Base-by-base conservation (phyloP, 306 rosid genomes). In the Lathyrus oleraceus region DNA sequence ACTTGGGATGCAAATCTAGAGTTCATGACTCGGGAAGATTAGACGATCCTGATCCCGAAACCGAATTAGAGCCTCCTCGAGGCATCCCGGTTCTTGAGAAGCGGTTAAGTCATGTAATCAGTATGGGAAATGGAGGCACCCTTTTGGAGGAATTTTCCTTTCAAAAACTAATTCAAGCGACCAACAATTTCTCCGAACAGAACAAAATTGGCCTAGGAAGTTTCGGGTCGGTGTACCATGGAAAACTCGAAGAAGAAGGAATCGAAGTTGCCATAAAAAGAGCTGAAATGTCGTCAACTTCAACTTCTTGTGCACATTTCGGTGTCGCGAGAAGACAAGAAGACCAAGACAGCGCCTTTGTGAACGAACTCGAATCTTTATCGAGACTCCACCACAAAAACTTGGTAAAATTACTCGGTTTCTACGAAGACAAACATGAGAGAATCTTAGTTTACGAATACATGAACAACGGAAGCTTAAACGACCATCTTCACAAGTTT, bases 301-400 rank as follows among this genome's bases (percentile, higher is more conserved):
- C 85, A 6, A 68, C 71, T 13, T 75, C 83, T 1, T 2, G 42
- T 16, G 51, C 65, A 8, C 44, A 61, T 0, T 48, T 64, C 49
- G 83, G 61, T 9, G 81, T 45, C 14, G 70, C 89, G 53, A 88
- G 48, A 68, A 81, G 79, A 51, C 91, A 93, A 64, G 89, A 87
- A 56, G 96, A 94, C 84, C 84, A 73, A n/a, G 95, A 94, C 83
- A 70, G 48, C 5, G 96, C 97, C 0, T 94, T 94, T 42, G 74
- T 88, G 0, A 87, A 86, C 11, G 98, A 94, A 65, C 95, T 94
- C 0, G 95, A 94, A 27, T 76, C 84, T 0, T 67, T 90, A 2
- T 94, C 96, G 1, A 85, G 98, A 17, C 87, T 94, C 74, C 85
- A 91, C 88, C 98, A 94, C 70, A 94, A 85, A 78, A 91, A 94